Evolutionary conservation across 108 stramenopile species (phyloP), one percentile per base, ranked within the genome.

Genomic region (Schizochytrium sp.): DNA sequence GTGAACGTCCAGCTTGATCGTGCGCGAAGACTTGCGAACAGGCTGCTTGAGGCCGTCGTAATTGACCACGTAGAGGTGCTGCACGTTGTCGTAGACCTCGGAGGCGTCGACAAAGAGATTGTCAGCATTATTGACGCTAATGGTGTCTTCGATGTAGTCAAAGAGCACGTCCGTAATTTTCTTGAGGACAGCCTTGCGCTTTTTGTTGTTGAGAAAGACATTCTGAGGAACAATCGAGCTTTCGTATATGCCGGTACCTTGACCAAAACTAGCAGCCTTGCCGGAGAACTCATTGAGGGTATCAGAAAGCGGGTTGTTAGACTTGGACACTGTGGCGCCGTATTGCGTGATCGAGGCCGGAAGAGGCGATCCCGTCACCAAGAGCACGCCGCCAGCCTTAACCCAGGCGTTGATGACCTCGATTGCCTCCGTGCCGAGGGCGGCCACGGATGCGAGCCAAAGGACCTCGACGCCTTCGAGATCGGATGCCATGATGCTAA

Each of bases 21-120:
- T 60, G 28, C 43, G 87, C 87, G 43, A 18, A 10, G 29, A 18
- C 21, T 34, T 18, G 28, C 21, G 16, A n/a, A 23, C 59, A 14
- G 87, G 87, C 59, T 88, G 87, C 87, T 60, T 10, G 41, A 88
- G 29, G n/a, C 87, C 87, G 41, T 12, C 44, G 59, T 88, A 88
- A 5, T 88, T 88, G 19, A 88, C 87, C 29, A 88, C 41, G 43
- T 60, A 88, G 41, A 88, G 58, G 47, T 60, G 57, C 59, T 88
- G 87, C 19, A 47, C 76, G 76, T 53, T 23, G 76, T 53, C 23
- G 51, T 47, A 53, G 19, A 53, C 76, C 45, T 6, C 23, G 12
- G 48, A 47, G 45, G 51, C 76, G 45, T 83, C 76, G 6, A 53
- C 76, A 53, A 83, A 53, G 76, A 83, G 16, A 53, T 83, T 6